Base-by-base conservation (phyloP, 2,329 filamentous ascomycete genomes). In the Paramyrothecium sp. region DNA sequence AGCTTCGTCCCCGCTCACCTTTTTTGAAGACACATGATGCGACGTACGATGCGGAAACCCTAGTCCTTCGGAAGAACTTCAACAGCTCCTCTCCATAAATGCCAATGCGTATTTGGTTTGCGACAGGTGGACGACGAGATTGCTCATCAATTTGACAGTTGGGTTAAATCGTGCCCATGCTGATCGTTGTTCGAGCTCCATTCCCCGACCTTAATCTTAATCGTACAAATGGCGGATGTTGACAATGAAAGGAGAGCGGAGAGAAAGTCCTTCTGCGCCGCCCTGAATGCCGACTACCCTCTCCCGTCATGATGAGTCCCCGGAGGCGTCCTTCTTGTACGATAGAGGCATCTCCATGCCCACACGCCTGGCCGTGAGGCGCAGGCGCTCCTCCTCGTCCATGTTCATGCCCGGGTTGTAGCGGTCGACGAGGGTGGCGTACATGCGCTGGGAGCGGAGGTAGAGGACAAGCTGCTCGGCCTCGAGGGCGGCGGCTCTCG, bases 351-450 rank as follows among this genome's bases (percentile, higher is more conserved):
- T 71, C 74, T 97, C 84, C 89, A 97, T 92, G 19, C 94, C 95
- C 46, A 98, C 92, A 70, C 91, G 85, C 74, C 92, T 81, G 10
- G 95, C 95, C 55, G 90, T 90, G 78, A 97, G 78, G 57, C 91
- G 79, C 47, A 97, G 87, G 59, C 91, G 82, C 78, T 98, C 93
- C 75, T 96, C 87, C 71, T 87, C 89, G 63, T 89, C 86, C 89
- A 97, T 91, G 63, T 86, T 85, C 86, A 96, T 91, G 19, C 93
- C 92, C 0, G 92, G 92, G 73, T 98, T 98, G 76, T 99, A 98
- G 65, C 93, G 83, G 75, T 97, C 93, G 41, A 98, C 73, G 48
- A 98, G 77, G 17, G 86, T 88, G 23, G 86, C 83, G 72, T 98
- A 97, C 70, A 85, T 85, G 54, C 93, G 82, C 78, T 99, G 95